Base-by-base conservation (phyloP, 2,329 filamentous ascomycete genomes). In the Xylaria sp. region DNA sequence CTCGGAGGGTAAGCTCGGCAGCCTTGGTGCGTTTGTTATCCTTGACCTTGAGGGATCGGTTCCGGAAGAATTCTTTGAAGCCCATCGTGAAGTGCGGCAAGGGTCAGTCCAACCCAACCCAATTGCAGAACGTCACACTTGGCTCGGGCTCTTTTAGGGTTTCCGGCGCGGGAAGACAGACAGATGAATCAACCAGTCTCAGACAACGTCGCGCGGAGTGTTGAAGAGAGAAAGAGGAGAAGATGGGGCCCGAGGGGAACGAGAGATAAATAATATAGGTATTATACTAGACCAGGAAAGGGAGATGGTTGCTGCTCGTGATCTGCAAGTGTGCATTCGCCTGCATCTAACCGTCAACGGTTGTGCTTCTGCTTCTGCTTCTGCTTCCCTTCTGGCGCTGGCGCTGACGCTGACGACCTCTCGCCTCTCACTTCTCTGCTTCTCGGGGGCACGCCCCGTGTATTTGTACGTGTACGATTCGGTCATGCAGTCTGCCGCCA, bases 1-100 rank as follows among this genome's bases (percentile, higher is more conserved):
- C 85, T 62, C 89, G 83, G 36, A 92, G 78, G 0, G 90, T 92
- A 70, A 93, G 82, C 78, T 91, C 85, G n/a, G 86, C 83, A 23
- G 86, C 86, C 25, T 80, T 83, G 3, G 86, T 89, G 63, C 85
- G 80, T 75, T 82, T 79, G 65, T 82, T 79, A 70, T 84, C 82
- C 43, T 75, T 78, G 41, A 79, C 76, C 62, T 68, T 75, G 46
- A 79, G 81, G 54, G 84, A 83, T 48, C 83, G 81, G 56, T 78
- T 78, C 76, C 80, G 81, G 75, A 85, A 71, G 73, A 85, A 86
- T 25, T 80, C 78, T 51, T 81, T 83, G 73, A 82, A 75, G 20
- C 80, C 80, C 85, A 86, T 86, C 46, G 61, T 55, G 57, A 59
- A 41, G 41, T 43, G 59, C 13, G 59, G 20, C 33, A 48, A 54